Conservation (phyloP, 2,329 filamentous ascomycete species). For the Stachybotrys chartarum region DNA sequence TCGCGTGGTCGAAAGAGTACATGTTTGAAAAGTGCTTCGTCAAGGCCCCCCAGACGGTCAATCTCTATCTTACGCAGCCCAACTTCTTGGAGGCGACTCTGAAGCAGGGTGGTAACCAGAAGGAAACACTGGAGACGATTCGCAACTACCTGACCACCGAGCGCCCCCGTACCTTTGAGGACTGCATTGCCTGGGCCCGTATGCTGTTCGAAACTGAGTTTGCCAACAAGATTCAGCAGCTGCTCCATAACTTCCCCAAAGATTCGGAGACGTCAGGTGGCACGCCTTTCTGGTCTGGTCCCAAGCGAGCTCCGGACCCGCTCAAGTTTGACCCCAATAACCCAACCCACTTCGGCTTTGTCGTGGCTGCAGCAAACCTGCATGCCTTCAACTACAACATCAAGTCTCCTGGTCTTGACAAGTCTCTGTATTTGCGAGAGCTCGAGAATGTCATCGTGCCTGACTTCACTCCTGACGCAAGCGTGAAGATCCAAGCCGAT, state of each 20-base stretch:
- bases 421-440: conserved; percentile 68
- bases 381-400: conserved; percentile 98
- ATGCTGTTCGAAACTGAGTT: conserved; percentile 94
- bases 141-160: conserved; percentile 87
- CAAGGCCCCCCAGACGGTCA: conserved; percentile 87
- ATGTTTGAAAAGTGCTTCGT: conserved; percentile 93
- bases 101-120: conserved; percentile 92
- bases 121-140: conserved; percentile 84
- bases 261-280: conserved; percentile 83
- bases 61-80: conserved; percentile 84
- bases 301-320: conserved; percentile 90
- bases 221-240: conserved; percentile 91
- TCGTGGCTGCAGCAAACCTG: conserved; percentile 82
- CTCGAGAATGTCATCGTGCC: conserved; percentile 91
- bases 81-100: conserved; percentile 82
- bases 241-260: conserved; percentile 95
- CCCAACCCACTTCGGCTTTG: conserved; percentile 78
- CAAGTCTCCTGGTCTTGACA: conserved; percentile 65
- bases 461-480: conserved; percentile 84
- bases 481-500: conserved; percentile 93
- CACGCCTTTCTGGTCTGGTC: conserved; percentile 94
- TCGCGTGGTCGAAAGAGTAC: conserved; percentile 89
- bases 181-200: conserved; percentile 94
- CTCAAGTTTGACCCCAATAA: conserved; percentile 84
- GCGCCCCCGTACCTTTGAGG: conserved; percentile 86